Evolutionary conservation across 2,329 filamentous ascomycete species (phyloP).

Genomic region (Blastomyces parvus): DNA sequence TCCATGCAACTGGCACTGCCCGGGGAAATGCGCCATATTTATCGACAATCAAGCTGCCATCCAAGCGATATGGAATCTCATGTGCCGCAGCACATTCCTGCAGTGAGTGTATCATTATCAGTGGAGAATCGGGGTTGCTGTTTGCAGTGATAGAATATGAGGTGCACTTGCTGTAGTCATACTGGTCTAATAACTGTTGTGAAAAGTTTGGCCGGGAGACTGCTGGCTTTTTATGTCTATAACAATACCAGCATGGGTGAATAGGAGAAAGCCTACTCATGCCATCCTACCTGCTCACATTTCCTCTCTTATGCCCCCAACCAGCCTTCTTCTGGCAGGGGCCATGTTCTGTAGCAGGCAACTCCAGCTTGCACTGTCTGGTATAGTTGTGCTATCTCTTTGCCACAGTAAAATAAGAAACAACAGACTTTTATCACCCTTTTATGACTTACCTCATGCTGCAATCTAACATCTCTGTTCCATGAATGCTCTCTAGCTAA

Average conservation of each 20-base stretch:
- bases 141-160: not conserved
- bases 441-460: too few species aligned
- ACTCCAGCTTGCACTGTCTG: too few species aligned
- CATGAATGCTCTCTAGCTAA: too few species aligned
- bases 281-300: too few species aligned
- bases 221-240: not conserved
- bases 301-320: too few species aligned
- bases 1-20: not conserved
- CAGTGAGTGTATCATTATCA: constrained; percentile 5
- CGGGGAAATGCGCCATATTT: not conserved
- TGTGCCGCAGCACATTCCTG: not conserved
- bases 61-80: not conserved
- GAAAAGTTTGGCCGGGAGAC: not conserved
- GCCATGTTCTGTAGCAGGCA: too few species aligned
- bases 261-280: not conserved
- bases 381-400: too few species aligned
- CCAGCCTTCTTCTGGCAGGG: too few species aligned
- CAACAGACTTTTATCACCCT: too few species aligned
- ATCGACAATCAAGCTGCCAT: not conserved
- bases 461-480: too few species aligned
- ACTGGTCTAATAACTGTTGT: not conserved
- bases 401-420: too few species aligned
- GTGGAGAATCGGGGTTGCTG: not conserved
- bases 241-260: not conserved
- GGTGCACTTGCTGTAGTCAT: not conserved